Base-by-base conservation (phyloP, 2,329 filamentous ascomycete genomes). In the Biscogniauxia marginata region DNA sequence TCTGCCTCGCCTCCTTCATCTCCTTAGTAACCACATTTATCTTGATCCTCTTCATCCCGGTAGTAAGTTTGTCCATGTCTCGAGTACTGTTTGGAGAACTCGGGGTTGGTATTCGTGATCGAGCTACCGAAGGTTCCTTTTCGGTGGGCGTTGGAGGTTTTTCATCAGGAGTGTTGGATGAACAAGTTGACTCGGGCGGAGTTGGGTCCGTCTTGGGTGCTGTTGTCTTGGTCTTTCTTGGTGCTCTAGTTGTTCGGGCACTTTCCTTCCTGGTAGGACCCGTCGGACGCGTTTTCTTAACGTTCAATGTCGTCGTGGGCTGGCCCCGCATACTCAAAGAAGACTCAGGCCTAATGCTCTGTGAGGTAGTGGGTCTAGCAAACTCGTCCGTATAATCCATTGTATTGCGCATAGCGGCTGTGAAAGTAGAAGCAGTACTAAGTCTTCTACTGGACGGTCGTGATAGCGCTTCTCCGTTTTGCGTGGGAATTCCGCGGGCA, bases 21-120 rank as follows among this genome's bases (percentile, higher is more conserved):
- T 83, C 77, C 57, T 84, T 78, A 1, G 83, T 85, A 43, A 86
- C 75, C 21, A 87, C 68, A 52, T 82, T 86, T 63, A 87, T 84
- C 66, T 82, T 85, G 56, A 87, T 83, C 68, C 81, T 85, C 67
- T 82, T 85, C 79, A 87, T 82, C 1, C 82, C 80, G 34, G 74
- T 76, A 0, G 83, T 81, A 58, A 88, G 75, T 50, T 73, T 78
- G 52, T 86, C 82, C 34, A 87, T 67, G 49, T 79, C 79, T n/a
- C 30, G 13, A 9, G 30, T 16, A 16, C 30, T 39, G n/a, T 39
- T 39, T 2, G 30, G 30, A 39, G 30, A 39, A 5, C 13, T 39
- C 13, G 30, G 30, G 13, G 49, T 77, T 73, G 2, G 63, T 65
- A 7, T 67, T 25, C n/a, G 30, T 43, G 62, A 49, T 22, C 53